These are phyloP conservation scores for Sugiyamaella marilandica DNA, from an alignment of 805 yeast genomes.

Conservation along the genomic window DNA sequence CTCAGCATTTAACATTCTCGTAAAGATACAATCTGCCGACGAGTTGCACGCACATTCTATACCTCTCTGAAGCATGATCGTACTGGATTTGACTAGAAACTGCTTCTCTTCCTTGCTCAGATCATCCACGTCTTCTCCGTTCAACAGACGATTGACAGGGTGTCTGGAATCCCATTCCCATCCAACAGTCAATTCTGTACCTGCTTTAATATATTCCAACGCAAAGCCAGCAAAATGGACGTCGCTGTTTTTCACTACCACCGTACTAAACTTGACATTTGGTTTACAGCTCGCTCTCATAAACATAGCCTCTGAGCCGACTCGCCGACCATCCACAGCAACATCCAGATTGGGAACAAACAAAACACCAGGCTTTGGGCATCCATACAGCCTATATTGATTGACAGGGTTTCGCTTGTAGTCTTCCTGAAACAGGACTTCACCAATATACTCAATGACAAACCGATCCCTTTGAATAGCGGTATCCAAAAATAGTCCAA, in stretches of 20 bases:
- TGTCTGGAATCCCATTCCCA: slow-evolving; percentile 89
- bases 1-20: slow-evolving; percentile 22
- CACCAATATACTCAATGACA: slow-evolving; percentile 66
- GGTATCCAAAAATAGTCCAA: slow-evolving; percentile 52
- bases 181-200: slow-evolving; percentile 68
- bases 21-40: slow-evolving; percentile 24
- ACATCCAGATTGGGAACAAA: slow-evolving; percentile 54
- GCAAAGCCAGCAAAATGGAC: slow-evolving; percentile 59
- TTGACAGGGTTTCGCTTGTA: slow-evolving; percentile 64
- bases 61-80: slow-evolving; percentile 22
- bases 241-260: slow-evolving; percentile 28
- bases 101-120: slow-evolving; percentile 20
- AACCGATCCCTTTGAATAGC: slow-evolving; percentile 44
- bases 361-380: slow-evolving; percentile 57
- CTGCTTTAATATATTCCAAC: slow-evolving; percentile 49
- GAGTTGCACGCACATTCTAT: slow-evolving; percentile 30
- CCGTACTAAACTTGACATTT: slow-evolving; percentile 59
- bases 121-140: slow-evolving; percentile 35
- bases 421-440: slow-evolving; percentile 57
- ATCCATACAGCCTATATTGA: slow-evolving; percentile 70
- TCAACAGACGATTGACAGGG: slow-evolving; percentile 58
- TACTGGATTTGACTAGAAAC: slow-evolving; percentile 17
- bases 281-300: slow-evolving; percentile 72
- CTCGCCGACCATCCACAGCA: slow-evolving; percentile 72
- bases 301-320: slow-evolving; percentile 73